phyloP scores from a whole-genome alignment of 2,329 filamentous ascomycete species.

The Volutella citrinella region DNA sequence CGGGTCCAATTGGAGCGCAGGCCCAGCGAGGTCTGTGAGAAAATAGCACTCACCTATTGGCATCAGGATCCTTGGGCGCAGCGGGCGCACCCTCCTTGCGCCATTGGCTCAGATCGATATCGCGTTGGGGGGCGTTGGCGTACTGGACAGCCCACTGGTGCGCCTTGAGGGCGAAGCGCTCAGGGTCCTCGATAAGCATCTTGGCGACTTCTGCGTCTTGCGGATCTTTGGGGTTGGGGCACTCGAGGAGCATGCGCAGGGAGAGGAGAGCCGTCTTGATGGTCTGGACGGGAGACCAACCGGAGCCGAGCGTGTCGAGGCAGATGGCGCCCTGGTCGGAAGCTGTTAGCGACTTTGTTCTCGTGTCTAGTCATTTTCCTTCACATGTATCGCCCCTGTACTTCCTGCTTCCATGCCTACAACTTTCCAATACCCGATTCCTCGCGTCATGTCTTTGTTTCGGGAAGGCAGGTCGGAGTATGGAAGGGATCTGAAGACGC shows the following conservation, averaged over 20 bases:
- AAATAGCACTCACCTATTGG: slow-evolving; percentile 27
- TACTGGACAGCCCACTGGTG: slow-evolving; percentile 87
- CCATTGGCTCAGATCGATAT: slow-evolving; percentile 38
- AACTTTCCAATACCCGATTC: too few species aligned
- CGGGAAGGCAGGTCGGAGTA: too few species aligned
- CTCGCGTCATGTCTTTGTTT: too few species aligned
- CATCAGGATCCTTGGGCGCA: slow-evolving; percentile 11
- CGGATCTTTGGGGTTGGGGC: slow-evolving; percentile 91
- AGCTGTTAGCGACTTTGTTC: slow-evolving; percentile 10
- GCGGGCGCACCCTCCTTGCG: slow-evolving; percentile 49
- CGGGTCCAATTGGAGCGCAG: too few species aligned
- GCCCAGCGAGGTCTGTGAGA: not conserved
- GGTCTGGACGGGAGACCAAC: slow-evolving; percentile 94
- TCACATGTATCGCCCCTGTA: too few species aligned
- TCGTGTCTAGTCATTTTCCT: not conserved
- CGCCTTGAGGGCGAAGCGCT: slow-evolving; percentile 76
- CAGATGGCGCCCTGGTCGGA: slow-evolving; percentile 84
- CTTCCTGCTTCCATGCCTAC: too few species aligned
- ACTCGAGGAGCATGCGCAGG: slow-evolving; percentile 87
- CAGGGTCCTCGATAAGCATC: slow-evolving; percentile 79
- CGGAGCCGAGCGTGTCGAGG: slow-evolving; percentile 82
- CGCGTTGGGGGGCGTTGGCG: slow-evolving; percentile 66
- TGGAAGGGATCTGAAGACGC: slow-evolving; percentile 31
- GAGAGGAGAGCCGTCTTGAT: slow-evolving; percentile 95
- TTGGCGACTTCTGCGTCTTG: slow-evolving; percentile 94